Conservation (phyloP, 352 stramenopile species). For the Blastocystis sp. region DNA sequence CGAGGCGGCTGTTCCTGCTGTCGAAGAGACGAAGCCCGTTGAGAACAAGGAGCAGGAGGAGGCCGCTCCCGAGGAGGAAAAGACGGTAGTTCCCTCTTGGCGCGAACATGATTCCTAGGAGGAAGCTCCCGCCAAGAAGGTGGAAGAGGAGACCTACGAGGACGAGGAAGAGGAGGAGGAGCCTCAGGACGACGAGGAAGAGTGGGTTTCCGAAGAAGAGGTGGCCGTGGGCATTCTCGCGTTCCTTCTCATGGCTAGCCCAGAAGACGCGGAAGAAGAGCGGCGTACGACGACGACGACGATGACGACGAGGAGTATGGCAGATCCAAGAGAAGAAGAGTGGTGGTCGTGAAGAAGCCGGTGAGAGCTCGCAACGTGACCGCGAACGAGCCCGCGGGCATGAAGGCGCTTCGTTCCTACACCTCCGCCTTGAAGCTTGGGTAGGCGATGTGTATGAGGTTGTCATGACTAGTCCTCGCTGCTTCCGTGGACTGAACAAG, state of each 20-base stretch:
- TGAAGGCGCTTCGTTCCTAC: constrained; percentile 58
- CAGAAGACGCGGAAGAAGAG: constrained; percentile 27
- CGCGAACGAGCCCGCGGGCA: constrained; percentile 44
- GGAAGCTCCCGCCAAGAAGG: background rate
- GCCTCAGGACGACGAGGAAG: constrained; percentile 3
- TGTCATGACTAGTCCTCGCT: constrained; percentile 43
- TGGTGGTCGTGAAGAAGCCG: constrained; percentile 37
- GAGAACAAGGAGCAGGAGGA: background rate
- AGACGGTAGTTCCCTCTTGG: background rate
- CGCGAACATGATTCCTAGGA: background rate
- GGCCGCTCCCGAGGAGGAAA: background rate
- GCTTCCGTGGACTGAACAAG: constrained; percentile 51
- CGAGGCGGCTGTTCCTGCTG: background rate
- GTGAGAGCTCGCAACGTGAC: constrained; percentile 8
- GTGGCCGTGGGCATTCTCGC: background rate
- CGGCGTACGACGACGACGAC: background rate
- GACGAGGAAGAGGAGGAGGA: constrained; percentile 66
- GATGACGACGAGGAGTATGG: constrained; percentile 48
- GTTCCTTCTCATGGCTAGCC: background rate
- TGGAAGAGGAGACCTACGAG: background rate
- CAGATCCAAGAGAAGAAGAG: constrained; percentile 27
- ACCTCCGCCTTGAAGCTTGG: constrained; percentile 52
- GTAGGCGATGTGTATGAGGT: background rate
- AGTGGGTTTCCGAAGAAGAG: constrained; percentile 61
- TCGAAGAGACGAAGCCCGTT: background rate